Conservation (phyloP, 495 filamentous ascomycete species). For the Choiromyces venosus region DNA sequence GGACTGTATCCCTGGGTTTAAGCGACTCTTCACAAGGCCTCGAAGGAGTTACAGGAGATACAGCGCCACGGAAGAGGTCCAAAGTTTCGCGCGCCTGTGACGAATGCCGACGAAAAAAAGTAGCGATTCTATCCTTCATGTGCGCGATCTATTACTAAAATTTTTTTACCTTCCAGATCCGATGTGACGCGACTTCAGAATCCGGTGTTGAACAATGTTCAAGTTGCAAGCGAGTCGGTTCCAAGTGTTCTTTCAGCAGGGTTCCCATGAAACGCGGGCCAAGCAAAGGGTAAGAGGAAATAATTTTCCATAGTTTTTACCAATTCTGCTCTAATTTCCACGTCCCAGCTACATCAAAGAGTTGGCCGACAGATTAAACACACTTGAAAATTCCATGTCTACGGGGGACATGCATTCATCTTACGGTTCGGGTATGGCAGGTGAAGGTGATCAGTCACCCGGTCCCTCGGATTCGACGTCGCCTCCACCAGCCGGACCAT, state of each 20-base stretch:
- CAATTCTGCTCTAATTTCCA: conserved; percentile 33
- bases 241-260: conserved; percentile 80
- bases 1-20: conserved; percentile 29
- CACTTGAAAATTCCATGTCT: conserved; percentile 57
- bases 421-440: conserved; percentile 34
- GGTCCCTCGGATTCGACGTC: conserved; percentile 42
- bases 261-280: conserved; percentile 93
- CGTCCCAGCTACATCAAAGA: conserved; percentile 84
- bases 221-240: conserved; percentile 72
- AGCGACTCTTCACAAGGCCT: conserved; percentile 30
- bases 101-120: conserved; percentile 91
- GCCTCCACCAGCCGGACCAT: conserved; percentile 31
- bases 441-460: conserved; percentile 40
- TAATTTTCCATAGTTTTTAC: conserved; percentile 11
- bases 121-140: conserved; percentile 39
- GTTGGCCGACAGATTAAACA: conserved; percentile 78
- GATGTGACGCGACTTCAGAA: conserved; percentile 83
- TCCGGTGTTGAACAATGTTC: conserved; percentile 72
- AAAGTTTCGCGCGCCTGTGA: conserved; percentile 94
- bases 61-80: conserved; percentile 70
- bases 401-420: conserved; percentile 40
- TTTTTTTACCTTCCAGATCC: conserved; percentile 53
- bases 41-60: conserved; percentile 50
- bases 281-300: conserved; percentile 69
- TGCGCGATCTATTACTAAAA: not conserved